Percentiles rank a stretch among this genome's conserved stretches.
Conservation (phyloP, 2,329 filamentous ascomycete species). For the Botrytis cinerea region DNA sequence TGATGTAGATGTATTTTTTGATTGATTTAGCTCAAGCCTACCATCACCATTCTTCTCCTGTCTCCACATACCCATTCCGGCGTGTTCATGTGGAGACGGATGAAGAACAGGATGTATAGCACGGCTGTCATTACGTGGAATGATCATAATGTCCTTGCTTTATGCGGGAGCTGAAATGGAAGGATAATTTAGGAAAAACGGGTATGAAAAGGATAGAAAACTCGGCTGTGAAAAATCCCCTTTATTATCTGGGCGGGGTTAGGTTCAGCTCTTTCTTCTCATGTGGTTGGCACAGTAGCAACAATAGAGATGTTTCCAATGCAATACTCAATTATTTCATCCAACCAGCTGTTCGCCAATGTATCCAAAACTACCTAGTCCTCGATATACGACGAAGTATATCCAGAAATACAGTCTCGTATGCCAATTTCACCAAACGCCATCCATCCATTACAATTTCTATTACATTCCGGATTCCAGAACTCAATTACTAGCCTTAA, state of each 20-base stretch:
- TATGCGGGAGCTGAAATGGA: too few relatives aligned
- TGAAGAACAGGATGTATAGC: too few relatives aligned
- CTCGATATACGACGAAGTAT: neutral
- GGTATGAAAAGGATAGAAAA: too few relatives aligned
- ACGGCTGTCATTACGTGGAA: too few relatives aligned
- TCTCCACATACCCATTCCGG: too few relatives aligned
- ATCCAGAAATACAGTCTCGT: neutral
- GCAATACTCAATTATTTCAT: neutral
- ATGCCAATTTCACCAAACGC: neutral
- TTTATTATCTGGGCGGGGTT: neutral
- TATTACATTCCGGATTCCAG: neutral
- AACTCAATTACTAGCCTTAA: neutral
- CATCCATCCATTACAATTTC: neutral
- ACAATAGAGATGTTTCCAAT: neutral
- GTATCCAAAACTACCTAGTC: neutral
- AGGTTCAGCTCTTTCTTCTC: neutral
- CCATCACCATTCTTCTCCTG: too few relatives aligned
- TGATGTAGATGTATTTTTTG: neutral
- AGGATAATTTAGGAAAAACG: too few relatives aligned
- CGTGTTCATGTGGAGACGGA: too few relatives aligned
- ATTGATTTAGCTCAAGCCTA: neutral
- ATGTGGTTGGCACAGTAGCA: neutral
- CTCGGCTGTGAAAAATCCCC: neutral
- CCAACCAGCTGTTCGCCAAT: neutral
- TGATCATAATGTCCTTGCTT: too few relatives aligned